phyloP scores from a whole-genome alignment of 805 yeast genomes.

The Wickerhamiella cacticola region DNA sequence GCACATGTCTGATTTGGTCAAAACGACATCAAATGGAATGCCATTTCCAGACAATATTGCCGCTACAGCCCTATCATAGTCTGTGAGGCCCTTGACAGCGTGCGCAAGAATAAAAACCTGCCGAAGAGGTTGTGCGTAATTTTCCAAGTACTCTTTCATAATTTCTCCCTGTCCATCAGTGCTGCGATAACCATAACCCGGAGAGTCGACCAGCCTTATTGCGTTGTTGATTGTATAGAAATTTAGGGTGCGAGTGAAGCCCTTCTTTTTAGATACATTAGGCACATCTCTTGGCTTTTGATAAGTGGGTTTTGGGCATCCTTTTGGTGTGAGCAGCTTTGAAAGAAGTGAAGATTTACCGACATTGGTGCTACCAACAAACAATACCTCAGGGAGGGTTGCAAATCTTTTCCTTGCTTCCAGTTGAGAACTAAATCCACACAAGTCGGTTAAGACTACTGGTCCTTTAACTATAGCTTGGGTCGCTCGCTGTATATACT shows the following conservation, averaged over 20 bases:
- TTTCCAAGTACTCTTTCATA: conserved; percentile 48
- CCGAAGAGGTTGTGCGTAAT: conserved; percentile 39
- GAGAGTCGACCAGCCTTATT: conserved; percentile 66
- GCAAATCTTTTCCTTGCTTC: conserved; percentile 15
- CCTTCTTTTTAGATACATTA: conserved; percentile 36
- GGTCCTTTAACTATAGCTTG: conserved; percentile 23
- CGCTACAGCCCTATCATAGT: conserved; percentile 44
- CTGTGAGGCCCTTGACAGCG: conserved; percentile 46
- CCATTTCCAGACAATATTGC: conserved; percentile 42
- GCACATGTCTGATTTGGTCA: conserved; percentile 56
- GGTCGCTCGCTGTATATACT: conserved; percentile 24
- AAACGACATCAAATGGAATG: conserved; percentile 56
- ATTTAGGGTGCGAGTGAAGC: conserved; percentile 47
- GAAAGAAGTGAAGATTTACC: conserved; percentile 76
- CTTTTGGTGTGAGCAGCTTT: conserved; percentile 33
- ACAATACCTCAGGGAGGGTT: conserved; percentile 55
- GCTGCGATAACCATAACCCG: conserved; percentile 80
- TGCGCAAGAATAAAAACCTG: conserved; percentile 53
- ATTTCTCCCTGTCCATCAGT: conserved; percentile 54
- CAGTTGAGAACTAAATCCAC: conserved; percentile 23
- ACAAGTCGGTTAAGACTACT: conserved; percentile 25
- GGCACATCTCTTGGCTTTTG: conserved; percentile 36
- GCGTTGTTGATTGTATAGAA: conserved; percentile 55
- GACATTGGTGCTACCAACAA: conserved; percentile 73
- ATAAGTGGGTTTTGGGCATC: conserved; percentile 8